A percentile compares a stretch with the other conserved stretches of the same genome.
These are phyloP conservation scores for Diutina catenulata DNA, from an alignment of 1,139 yeast species.

Conservation along the genomic window DNA sequence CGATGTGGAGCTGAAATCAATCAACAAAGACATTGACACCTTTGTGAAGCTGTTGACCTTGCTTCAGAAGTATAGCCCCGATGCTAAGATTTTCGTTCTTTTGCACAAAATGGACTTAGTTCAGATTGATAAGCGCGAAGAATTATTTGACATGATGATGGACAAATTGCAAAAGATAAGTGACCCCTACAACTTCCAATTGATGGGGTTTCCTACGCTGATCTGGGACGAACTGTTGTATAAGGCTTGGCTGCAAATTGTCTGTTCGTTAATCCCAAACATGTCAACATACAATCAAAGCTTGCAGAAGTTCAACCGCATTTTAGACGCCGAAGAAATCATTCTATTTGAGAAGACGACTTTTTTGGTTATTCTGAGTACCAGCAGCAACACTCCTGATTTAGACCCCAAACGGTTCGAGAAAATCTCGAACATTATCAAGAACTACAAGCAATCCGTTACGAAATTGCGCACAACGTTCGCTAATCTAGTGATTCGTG, in stretches of 20 bases:
- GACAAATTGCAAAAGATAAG: slow-evolving; percentile 69
- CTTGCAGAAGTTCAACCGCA: slow-evolving; percentile 59
- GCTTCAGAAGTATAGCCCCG: slow-evolving; percentile 76
- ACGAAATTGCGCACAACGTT: slow-evolving; percentile 80
- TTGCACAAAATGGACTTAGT: slow-evolving; percentile 96
- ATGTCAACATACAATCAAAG: slow-evolving; percentile 73
- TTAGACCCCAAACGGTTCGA: slow-evolving; percentile 89
- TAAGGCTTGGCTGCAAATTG: slow-evolving; percentile 95
- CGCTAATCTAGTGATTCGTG: slow-evolving; percentile 64
- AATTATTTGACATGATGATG: slow-evolving; percentile 76
- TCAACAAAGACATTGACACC: slow-evolving; percentile 85
- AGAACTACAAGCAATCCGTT: slow-evolving; percentile 88
- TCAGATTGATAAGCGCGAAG: slow-evolving; percentile 75
- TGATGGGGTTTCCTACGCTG: slow-evolving; percentile 89
- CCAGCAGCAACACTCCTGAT: slow-evolving; percentile 15
- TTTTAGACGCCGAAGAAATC: slow-evolving; percentile 81
- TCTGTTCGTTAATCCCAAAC: slow-evolving; percentile 89
- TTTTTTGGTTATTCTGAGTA: slow-evolving; percentile 76
- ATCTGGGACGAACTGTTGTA: slow-evolving; percentile 97
- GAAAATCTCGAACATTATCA: slow-evolving; percentile 85
- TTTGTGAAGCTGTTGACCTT: slow-evolving; percentile 77
- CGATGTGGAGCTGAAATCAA: slow-evolving; percentile 89
- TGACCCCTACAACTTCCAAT: slow-evolving; percentile 61
- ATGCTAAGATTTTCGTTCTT: slow-evolving; percentile 82
- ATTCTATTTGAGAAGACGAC: slow-evolving; percentile 91